Conservation (phyloP, 352 stramenopile species). For the Pythium monospermum region DNA sequence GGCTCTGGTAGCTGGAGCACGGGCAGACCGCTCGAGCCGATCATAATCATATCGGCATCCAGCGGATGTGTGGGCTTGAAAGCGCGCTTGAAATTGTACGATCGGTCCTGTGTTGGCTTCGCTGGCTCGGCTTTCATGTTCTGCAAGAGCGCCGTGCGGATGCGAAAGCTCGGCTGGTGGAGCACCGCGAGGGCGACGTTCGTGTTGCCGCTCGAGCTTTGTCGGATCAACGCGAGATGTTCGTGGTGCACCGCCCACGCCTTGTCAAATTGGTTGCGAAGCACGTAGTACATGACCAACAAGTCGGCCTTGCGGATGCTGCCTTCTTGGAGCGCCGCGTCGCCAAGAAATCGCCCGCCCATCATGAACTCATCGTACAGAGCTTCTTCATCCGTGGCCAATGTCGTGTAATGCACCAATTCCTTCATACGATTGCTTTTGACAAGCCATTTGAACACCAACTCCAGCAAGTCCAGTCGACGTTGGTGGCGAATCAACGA, state of each 20-base stretch:
- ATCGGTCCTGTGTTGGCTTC: background rate
- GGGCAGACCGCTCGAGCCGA: conserved; percentile 22
- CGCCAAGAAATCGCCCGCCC: conserved; percentile 33
- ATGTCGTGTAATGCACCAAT: conserved; percentile 54
- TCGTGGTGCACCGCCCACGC: conserved; percentile 76
- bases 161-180: conserved; percentile 59
- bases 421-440: conserved; percentile 71
- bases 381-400: conserved; percentile 46
- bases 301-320: conserved; percentile 69
- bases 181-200: conserved; percentile 52
- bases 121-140: conserved; percentile 66
- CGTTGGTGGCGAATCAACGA: conserved; percentile 54
- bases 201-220: conserved; percentile 50
- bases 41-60: conserved; percentile 28
- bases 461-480: conserved; percentile 46
- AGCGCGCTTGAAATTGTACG: conserved; percentile 20
- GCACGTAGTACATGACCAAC: conserved; percentile 81
- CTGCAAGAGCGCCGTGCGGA: conserved; percentile 48
- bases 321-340: conserved; percentile 59
- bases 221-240: conserved; percentile 68
- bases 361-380: conserved; percentile 74
- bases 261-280: conserved; percentile 64
- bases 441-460: conserved; percentile 73
- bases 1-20: conserved; percentile 16
- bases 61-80: conserved; percentile 19